Evolutionary conservation across 1,284 basidiomycete species (phyloP), one percentile per base, ranked within the genome.

Genomic region (Sanghuangporus sanghuang): DNA sequence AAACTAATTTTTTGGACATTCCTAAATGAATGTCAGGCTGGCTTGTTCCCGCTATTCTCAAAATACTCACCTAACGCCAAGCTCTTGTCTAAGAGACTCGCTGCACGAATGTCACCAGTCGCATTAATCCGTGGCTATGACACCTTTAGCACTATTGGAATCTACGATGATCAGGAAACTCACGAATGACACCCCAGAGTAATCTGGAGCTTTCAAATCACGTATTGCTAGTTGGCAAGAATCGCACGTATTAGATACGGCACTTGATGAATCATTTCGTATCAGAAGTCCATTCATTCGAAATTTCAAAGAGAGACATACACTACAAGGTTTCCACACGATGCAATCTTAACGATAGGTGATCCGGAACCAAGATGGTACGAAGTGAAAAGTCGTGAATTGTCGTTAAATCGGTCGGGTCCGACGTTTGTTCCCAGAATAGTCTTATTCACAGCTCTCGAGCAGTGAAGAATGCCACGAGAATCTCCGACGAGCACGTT

Each of bases 51-150:
- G 32, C 8, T n/a, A 7, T 38, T 52, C 12, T n/a, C 38, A n/a
- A 11, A 8, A 35, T 42, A 46, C 56, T 54, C 73, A 86, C 88
- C 87, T 65, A 90, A 70, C 2, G 79, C 79, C 5, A 89, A 75
- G n/a, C 79, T 73, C 27, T 73, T 70, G 12, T 76, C 79, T 18
- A 73, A 74, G 3, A 90, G 73, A 71, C 84, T 77, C 49, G 85
- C 77, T 2, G 79, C 74, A 74, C 85, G 82, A 23, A 90, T 77
- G 67, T 90, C 88, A 11, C 62, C 56, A 16, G 53, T n/a, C 12
- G 36, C 2, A 39, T 59, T 59, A 16, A 58, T 12, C 21, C 57
- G 40, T 7, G 57, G 46, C 62, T 63, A 6, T 38, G 32, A 11
- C 11, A 36, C 7, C 7, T 42, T 42, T 21, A 58, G 39, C 18